phyloP scores from a whole-genome alignment of 306 rosid species.

The Ammopiptanthus mongolicus region DNA sequence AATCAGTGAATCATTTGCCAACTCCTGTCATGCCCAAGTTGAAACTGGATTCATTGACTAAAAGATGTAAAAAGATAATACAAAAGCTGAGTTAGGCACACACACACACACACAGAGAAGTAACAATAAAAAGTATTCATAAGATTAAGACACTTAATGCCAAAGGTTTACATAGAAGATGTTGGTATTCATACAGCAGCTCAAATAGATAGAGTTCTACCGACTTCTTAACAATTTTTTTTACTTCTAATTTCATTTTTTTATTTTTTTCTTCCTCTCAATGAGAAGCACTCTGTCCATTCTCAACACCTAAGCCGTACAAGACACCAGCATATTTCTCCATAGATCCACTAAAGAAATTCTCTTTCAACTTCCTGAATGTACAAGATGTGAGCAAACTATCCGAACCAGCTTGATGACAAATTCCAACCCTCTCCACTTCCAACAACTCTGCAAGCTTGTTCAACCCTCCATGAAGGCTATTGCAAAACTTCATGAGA shows the following conservation, averaged over 20 bases:
- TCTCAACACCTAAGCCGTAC: constrained; percentile 55
- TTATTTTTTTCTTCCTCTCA: neutral
- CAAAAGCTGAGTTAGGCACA: neutral
- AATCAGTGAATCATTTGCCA: neutral
- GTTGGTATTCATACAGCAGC: constrained; percentile 23
- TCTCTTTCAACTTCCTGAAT: constrained; percentile 46
- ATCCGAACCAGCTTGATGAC: constrained; percentile 52
- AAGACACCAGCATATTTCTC: constrained; percentile 56
- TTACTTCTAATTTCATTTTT: constrained; percentile 8
- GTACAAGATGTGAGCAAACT: constrained; percentile 49
- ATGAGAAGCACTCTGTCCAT: constrained; percentile 25
- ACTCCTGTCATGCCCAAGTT: neutral
- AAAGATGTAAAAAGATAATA: neutral
- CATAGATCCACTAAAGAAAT: constrained; percentile 50
- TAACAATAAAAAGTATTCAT: constrained; percentile 8
- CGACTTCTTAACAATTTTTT: neutral
- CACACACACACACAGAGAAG: neutral
- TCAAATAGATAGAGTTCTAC: constrained; percentile 23
- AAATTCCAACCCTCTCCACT: constrained; percentile 45
- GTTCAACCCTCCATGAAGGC: constrained; percentile 48
- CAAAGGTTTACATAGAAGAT: constrained; percentile 25
- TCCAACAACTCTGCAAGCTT: constrained; percentile 56
- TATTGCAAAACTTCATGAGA: constrained; percentile 44
- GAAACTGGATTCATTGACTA: neutral
- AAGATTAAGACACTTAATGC: constrained; percentile 24